Percentiles rank a stretch among this genome's conserved stretches.
phyloP scores from a whole-genome alignment of 2,329 filamentous ascomycete species.

The Verticillium nonalfalfae region DNA sequence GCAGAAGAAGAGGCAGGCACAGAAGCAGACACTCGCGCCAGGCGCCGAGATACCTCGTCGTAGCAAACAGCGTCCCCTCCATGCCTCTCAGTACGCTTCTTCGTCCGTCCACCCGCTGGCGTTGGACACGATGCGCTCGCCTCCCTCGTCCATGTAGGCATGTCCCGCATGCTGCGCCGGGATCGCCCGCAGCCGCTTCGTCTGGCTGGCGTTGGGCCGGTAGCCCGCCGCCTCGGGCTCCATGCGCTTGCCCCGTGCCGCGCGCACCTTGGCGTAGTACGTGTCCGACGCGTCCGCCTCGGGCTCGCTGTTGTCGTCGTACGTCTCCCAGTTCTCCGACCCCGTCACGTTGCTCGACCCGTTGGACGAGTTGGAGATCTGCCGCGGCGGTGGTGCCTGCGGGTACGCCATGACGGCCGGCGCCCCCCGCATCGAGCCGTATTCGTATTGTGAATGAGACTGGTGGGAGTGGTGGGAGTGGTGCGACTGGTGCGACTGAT shows the following conservation, averaged over 20 bases:
- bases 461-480: constrained; percentile 22
- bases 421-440: constrained; percentile 33
- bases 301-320: constrained; percentile 75
- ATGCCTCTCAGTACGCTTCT: constrained; percentile 43
- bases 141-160: constrained; percentile 48
- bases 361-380: constrained; percentile 68
- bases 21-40: background rate
- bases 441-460: constrained; percentile 30
- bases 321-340: constrained; percentile 97
- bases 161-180: constrained; percentile 40
- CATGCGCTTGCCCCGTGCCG: constrained; percentile 60
- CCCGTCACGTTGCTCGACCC: constrained; percentile 72
- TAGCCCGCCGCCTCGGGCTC: constrained; percentile 38
- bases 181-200: constrained; percentile 49
- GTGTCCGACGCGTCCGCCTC: constrained; percentile 70
- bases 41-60: constrained; percentile 1
- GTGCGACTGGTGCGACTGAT: constrained; percentile 17
- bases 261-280: constrained; percentile 74
- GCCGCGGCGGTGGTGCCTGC: constrained; percentile 45
- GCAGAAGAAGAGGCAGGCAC: background rate
- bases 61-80: constrained; percentile 4
- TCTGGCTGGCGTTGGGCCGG: constrained; percentile 32
- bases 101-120: constrained; percentile 64
- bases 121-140: constrained; percentile 52
- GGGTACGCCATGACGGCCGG: constrained; percentile 27